Evolutionary conservation across 2,329 filamentous ascomycete genomes (phyloP).

Genomic region (Pseudogymnoascus sp.): DNA sequence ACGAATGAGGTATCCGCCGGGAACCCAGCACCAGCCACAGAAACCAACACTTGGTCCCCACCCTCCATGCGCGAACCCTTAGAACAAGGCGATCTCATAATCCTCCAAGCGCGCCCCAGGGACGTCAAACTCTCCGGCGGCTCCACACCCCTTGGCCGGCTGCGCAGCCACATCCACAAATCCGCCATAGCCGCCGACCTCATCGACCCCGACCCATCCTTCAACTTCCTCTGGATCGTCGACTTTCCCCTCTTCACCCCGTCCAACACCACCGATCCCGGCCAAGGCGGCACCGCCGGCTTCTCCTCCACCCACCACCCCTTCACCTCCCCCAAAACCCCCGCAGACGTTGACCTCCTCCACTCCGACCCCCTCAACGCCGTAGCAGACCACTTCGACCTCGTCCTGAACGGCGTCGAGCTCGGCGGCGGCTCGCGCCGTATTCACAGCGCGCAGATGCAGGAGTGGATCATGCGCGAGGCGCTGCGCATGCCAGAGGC

Average conservation of each 20-base stretch:
- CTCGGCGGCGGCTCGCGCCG: conserved; percentile 87
- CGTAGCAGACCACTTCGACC: conserved; percentile 84
- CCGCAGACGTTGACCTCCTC: conserved; percentile 66
- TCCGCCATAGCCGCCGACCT: conserved; percentile 22
- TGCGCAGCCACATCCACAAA: conserved; percentile 26
- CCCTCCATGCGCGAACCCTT: conserved; percentile 15
- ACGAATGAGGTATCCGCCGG: conserved; percentile 13
- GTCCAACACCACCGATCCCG: conserved; percentile 45
- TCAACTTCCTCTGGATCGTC: conserved; percentile 75
- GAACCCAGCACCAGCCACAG: conserved; percentile 22
- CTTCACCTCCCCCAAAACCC: conserved; percentile 77
- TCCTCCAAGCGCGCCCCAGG: conserved; percentile 70
- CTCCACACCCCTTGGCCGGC: conserved; percentile 46
- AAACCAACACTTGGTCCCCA: conserved; percentile 27
- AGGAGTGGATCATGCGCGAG: conserved; percentile 77
- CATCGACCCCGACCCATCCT: conserved; percentile 24
- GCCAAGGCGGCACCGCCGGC: conserved; percentile 70
- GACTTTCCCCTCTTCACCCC: conserved; percentile 92
- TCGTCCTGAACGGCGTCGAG: conserved; percentile 92
- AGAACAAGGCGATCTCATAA: conserved; percentile 67
- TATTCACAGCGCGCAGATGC: conserved; percentile 77
- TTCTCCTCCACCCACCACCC: conserved; percentile 89
- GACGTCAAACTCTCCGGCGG: conserved; percentile 59
- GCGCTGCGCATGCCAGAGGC: conserved; percentile 55
- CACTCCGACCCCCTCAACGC: conserved; percentile 63